Conservation (phyloP, 1,284 basidiomycete species). For the Xanthoconium separans region DNA sequence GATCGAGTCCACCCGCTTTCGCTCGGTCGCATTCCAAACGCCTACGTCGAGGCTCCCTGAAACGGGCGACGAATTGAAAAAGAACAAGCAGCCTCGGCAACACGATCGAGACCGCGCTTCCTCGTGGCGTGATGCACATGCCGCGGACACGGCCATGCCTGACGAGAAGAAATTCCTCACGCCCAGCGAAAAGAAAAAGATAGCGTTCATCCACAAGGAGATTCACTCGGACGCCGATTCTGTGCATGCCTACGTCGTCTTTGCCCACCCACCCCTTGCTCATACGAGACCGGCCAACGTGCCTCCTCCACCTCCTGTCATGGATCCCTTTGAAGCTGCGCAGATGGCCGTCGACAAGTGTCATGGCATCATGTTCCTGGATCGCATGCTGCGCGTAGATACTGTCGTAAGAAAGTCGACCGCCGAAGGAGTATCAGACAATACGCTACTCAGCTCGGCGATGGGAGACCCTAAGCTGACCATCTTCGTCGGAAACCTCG, state of each 20-base stretch:
- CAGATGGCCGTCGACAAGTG: conserved; percentile 56
- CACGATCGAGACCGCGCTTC: conserved; percentile 63
- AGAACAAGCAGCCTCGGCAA: conserved; percentile 39
- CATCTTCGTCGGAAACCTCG: conserved; percentile 90
- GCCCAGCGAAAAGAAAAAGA: conserved; percentile 87
- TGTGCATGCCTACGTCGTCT: conserved; percentile 87
- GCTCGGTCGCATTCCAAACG: conserved; percentile 83
- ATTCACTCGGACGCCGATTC: conserved; percentile 71
- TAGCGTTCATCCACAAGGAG: conserved; percentile 92
- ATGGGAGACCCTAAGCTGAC: conserved; percentile 75
- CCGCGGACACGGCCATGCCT: conserved; percentile 42
- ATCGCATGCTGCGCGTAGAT: conserved; percentile 76
- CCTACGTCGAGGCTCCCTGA: conserved; percentile 67
- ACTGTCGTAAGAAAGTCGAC: conserved; percentile 44
- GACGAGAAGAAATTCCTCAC: conserved; percentile 72
- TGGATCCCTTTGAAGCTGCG: conserved; percentile 78
- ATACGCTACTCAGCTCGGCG: conserved; percentile 5
- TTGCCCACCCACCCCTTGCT: conserved; percentile 63
- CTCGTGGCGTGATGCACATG: conserved; percentile 63
- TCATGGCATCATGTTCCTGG: conserved; percentile 77
- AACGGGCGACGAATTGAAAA: conserved; percentile 34
- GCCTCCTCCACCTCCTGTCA: conserved; percentile 50
- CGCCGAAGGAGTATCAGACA: neutral
- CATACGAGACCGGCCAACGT: conserved; percentile 48
- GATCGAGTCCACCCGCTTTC: conserved; percentile 89